These are phyloP conservation scores for Alternaria angustiovoidea DNA, from an alignment of 2,329 filamentous ascomycete genomes.

Conservation along the genomic window DNA sequence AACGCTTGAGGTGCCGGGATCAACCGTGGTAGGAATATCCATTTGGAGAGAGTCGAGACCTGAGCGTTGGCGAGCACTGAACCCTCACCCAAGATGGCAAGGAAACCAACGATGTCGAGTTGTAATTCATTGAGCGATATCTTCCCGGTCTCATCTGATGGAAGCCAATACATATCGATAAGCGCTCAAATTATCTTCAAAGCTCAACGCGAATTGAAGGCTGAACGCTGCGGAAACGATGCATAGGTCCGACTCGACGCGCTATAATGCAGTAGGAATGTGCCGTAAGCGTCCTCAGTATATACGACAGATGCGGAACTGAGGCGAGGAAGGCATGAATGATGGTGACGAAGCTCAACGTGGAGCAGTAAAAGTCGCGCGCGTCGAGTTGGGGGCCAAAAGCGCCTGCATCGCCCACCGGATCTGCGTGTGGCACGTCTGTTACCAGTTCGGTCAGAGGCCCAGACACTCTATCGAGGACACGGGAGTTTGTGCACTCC, in stretches of 20 bases:
- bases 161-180: slow-evolving; percentile 49
- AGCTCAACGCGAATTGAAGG: slow-evolving; percentile 15
- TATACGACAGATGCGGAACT: slow-evolving; percentile 26
- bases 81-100: slow-evolving; percentile 63
- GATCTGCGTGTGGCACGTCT: slow-evolving; percentile 15
- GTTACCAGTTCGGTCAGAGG: slow-evolving; percentile 31
- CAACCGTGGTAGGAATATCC: slow-evolving; percentile 60
- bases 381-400: slow-evolving; percentile 21
- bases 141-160: slow-evolving; percentile 30
- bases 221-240: slow-evolving; percentile 21
- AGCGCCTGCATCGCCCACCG: slow-evolving; percentile 17
- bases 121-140: slow-evolving; percentile 52
- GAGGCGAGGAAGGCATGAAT: slow-evolving; percentile 2
- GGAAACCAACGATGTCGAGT: slow-evolving; percentile 64
- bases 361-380: slow-evolving; percentile 10
- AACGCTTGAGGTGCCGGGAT: slow-evolving; percentile 61
- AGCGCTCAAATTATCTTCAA: slow-evolving; percentile 5
- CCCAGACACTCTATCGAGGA: slow-evolving; percentile 17
- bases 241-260: slow-evolving; percentile 29
- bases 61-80: slow-evolving; percentile 60
- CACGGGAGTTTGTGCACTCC: slow-evolving; percentile 22
- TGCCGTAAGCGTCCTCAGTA: slow-evolving; percentile 14
- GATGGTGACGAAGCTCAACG: slow-evolving; percentile 28
- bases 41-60: slow-evolving; percentile 59
- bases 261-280: slow-evolving; percentile 8